Conservation (phyloP, 805 yeast species). For the Candida pseudofarinosa region DNA sequence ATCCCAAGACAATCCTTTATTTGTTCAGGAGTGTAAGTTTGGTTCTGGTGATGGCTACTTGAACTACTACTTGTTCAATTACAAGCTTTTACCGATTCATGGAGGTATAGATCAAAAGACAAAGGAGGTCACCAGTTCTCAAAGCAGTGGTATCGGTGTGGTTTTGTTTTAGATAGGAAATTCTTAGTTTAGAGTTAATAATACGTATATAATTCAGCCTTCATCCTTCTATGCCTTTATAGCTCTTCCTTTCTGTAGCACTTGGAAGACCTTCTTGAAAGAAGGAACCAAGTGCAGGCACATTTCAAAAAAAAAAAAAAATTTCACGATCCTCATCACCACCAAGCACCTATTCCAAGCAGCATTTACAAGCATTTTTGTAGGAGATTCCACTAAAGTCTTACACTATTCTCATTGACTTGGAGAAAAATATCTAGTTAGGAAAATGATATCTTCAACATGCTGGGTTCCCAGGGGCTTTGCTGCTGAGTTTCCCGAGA, state of each 20-base stretch:
- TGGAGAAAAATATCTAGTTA: background rate
- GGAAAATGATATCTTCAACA: slow-evolving; percentile 79
- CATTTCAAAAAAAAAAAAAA: no score
- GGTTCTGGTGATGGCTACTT: slow-evolving; percentile 92
- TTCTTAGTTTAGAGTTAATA: background rate
- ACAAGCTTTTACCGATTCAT: slow-evolving; percentile 70
- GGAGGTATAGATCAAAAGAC: slow-evolving; percentile 70
- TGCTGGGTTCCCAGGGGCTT: slow-evolving; percentile 96
- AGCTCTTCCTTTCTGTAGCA: no score
- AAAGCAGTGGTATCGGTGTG: slow-evolving; percentile 82
- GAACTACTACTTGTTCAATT: slow-evolving; percentile 89
- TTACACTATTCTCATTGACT: background rate
- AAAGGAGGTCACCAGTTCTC: slow-evolving; percentile 48
- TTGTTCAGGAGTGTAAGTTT: slow-evolving; percentile 78
- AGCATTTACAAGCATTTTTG: background rate
- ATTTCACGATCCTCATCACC: background rate
- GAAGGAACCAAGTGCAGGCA: background rate
- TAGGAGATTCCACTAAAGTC: no score
- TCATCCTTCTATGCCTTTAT: no score
- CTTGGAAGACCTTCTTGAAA: no score
- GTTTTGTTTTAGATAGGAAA: slow-evolving; percentile 65
- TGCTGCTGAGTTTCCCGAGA: slow-evolving; percentile 88
- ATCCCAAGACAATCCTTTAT: slow-evolving; percentile 81
- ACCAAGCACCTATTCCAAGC: background rate
- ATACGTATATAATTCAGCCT: no score